Conservation (phyloP, 73 alveolate genomes). For the Blepharisma stoltei region DNA sequence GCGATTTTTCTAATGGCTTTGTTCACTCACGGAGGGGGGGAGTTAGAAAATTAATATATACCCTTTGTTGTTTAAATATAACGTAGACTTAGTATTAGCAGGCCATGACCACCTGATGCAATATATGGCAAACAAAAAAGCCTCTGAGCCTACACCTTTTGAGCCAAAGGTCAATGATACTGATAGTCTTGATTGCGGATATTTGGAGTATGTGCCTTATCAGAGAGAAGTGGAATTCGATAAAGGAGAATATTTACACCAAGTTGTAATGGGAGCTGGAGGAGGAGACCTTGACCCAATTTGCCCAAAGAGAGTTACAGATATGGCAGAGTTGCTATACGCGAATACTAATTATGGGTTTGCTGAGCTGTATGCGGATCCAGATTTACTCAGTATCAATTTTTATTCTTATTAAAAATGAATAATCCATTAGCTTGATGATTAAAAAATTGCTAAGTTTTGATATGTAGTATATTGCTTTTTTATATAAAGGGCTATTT, state of each 20-base stretch:
- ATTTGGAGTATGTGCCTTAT: neutral
- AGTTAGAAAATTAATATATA: too few relatives aligned
- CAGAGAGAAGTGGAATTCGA: neutral
- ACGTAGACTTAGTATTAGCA: neutral
- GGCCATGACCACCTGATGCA: constrained; percentile 21
- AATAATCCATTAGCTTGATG: too few relatives aligned
- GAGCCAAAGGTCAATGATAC: neutral
- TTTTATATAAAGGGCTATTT: too few relatives aligned
- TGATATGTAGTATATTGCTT: too few relatives aligned
- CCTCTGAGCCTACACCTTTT: neutral
- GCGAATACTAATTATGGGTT: constrained; percentile 7
- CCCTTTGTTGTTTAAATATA: constrained; percentile 5
- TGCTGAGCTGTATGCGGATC: neutral
- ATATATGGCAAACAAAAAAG: neutral
- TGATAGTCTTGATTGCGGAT: neutral
- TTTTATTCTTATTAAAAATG: too few relatives aligned
- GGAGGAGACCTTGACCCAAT: neutral
- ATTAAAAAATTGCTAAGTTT: too few relatives aligned
- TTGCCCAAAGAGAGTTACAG: neutral
- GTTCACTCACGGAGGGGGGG: too few relatives aligned
- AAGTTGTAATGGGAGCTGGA: constrained; percentile 22
- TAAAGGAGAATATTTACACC: constrained; percentile 16
- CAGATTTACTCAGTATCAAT: neutral
- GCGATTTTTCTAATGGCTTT: too few relatives aligned
- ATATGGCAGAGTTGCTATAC: neutral